Conservation (phyloP, 2,329 filamentous ascomycete genomes). For the Aspergillus vadensis region DNA sequence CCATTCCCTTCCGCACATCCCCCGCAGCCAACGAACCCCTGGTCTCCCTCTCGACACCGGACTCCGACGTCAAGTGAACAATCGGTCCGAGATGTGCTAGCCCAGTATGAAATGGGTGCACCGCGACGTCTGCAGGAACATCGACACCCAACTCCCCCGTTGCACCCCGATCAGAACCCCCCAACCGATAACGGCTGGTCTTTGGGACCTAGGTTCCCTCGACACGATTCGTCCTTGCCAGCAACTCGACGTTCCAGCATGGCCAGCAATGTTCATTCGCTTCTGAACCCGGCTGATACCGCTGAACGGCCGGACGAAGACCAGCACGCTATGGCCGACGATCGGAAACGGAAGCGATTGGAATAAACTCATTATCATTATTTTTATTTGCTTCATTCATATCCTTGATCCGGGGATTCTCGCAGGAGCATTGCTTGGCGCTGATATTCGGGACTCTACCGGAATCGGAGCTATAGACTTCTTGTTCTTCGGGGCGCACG, state of each 20-base stretch:
- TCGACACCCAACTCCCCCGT: conserved; percentile 57
- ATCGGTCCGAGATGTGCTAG: conserved; percentile 63
- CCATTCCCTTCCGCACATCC: conserved; percentile 67
- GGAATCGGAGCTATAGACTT: background rate
- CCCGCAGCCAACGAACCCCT: conserved; percentile 63
- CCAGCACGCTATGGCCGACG: conserved; percentile 55
- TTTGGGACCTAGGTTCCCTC: conserved; percentile 47
- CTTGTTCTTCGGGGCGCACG: conserved; percentile 1
- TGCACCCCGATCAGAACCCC: conserved; percentile 51
- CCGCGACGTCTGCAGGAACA: conserved; percentile 50
- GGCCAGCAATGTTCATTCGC: conserved; percentile 68
- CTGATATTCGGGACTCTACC: background rate
- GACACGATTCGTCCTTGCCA: conserved; percentile 50
- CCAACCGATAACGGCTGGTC: conserved; percentile 60
- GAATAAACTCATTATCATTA: conserved; percentile 37
- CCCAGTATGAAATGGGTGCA: conserved; percentile 65
- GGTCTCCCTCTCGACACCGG: conserved; percentile 67
- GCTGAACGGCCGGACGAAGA: conserved; percentile 67
- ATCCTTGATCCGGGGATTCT: background rate
- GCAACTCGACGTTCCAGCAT: conserved; percentile 70
- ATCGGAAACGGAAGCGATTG: conserved; percentile 63
- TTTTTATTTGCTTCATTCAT: background rate
- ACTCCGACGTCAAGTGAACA: conserved; percentile 58
- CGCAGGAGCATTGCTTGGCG: background rate
- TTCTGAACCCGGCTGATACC: conserved; percentile 69